These are phyloP conservation scores for Pterocarpus macrocarpus DNA, from an alignment of 306 rosid species.

Conservation along the genomic window DNA sequence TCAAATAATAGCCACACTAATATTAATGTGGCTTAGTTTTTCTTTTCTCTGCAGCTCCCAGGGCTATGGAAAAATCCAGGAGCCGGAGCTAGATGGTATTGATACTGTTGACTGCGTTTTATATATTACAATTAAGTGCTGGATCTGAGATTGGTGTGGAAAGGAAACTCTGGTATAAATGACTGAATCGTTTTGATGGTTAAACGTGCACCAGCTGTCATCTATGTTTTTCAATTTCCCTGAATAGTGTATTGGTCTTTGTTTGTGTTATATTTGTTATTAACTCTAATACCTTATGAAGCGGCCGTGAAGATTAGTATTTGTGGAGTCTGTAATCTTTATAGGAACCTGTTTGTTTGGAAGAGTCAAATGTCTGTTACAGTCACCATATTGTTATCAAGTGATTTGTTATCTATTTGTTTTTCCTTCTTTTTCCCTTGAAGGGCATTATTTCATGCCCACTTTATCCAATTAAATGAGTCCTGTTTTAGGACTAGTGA, in stretches of 20 bases:
- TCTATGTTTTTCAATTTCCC: constrained; percentile 48
- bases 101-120: constrained; percentile 41
- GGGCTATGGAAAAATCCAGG: constrained; percentile 60
- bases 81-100: constrained; percentile 51
- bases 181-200: constrained; percentile 52
- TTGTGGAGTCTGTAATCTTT: constrained; percentile 62
- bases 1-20: background rate
- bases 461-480: background rate
- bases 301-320: constrained; percentile 54
- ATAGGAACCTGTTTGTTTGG: constrained; percentile 53
- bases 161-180: constrained; percentile 42
- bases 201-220: constrained; percentile 47
- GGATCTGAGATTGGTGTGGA: constrained; percentile 31
- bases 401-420: constrained; percentile 34
- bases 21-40: background rate
- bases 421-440: background rate
- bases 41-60: constrained; percentile 57
- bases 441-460: background rate
- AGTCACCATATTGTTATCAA: constrained; percentile 22
- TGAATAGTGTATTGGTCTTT: constrained; percentile 37
- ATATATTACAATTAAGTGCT: constrained; percentile 37
- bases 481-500: background rate
- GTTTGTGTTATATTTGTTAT: constrained; percentile 50
- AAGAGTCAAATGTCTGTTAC: constrained; percentile 48
- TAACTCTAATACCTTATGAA: constrained; percentile 50